Evolutionary conservation across 257 asterid genomes (phyloP).

Genomic region (Solanum corneliomulleri): DNA sequence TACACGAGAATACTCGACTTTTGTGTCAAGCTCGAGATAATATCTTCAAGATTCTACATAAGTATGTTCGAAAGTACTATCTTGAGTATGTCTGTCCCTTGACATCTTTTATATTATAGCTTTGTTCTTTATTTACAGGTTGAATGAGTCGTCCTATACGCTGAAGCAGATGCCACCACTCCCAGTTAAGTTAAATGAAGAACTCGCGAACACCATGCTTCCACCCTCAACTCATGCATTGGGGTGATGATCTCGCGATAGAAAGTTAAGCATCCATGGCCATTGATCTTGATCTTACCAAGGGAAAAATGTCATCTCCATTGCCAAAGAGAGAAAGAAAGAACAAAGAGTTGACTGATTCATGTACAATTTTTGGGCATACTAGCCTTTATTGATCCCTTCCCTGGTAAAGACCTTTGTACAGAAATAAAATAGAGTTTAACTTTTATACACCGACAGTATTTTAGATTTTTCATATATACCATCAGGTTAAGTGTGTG

Average conservation of each 20-base stretch:
- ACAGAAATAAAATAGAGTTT: not conserved
- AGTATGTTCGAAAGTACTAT: slow-evolving; percentile 23
- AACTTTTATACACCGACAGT: not conserved
- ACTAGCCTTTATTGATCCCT: not conserved
- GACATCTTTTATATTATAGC: not conserved
- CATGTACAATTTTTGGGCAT: not conserved
- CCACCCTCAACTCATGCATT: slow-evolving; percentile 30
- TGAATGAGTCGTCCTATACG: slow-evolving; percentile 35
- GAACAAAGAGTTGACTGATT: not conserved
- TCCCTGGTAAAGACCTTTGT: not conserved
- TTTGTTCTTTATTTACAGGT: slow-evolving; percentile 23
- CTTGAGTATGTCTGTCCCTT: not conserved
- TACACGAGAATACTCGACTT: slow-evolving; percentile 60
- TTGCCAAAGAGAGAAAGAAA: too few species aligned
- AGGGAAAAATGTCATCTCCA: not conserved
- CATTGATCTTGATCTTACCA: not conserved
- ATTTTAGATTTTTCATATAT: not conserved
- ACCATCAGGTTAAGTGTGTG: not conserved
- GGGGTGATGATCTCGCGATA: not conserved
- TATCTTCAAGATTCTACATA: slow-evolving; percentile 45
- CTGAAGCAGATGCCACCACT: slow-evolving; percentile 68
- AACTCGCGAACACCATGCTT: slow-evolving; percentile 62
- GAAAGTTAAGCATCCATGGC: not conserved
- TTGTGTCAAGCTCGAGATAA: slow-evolving; percentile 70
- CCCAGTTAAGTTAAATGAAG: slow-evolving; percentile 47